Evolutionary conservation across 495 filamentous ascomycete species (phyloP), one percentile per base, ranked within the genome.

Genomic region (Tuber aestivum): DNA sequence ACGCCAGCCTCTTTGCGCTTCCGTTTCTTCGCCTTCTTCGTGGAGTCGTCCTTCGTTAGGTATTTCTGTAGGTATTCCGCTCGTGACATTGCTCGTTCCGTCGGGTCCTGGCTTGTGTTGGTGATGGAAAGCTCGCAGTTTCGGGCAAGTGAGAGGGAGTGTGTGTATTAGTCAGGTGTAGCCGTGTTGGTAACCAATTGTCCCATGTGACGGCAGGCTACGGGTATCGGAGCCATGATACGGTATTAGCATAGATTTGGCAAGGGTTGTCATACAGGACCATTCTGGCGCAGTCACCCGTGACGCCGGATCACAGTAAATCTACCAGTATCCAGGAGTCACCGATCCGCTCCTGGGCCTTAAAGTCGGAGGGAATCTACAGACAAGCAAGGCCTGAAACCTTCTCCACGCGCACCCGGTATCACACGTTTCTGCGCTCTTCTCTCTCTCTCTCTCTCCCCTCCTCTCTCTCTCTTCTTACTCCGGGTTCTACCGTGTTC

Each of bases 61-160:
- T 99, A 99, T 84, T 94, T 97, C 79, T 94, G 92, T 71, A 99
- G 91, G 84, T 98, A 99, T 84, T 90, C 89, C 41, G 94, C 91
- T 78, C 97, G 89, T 69, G 88, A 86, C 88, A 89, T 89, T 44
- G 72, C 77, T 76, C 27, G 50, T 32, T 70, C 48, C 2, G 37
- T 76, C 7, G 6, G 16, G 70, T 14, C 84, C 86, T 87, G 65
- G 69, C 79, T 73, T 71, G 16, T 45, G 42, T 41, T 41, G 0
- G 72, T n/a, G n/a, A 48, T 20, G 3, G 27, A 14, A 35, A 35
- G 12, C 56, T 65, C 14, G 50, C 1, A 16, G 10, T 61, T 61
- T 61, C 3, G 7, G 12, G 23, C n/a, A 27, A 61, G 7, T 1
- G 44, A 44, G 44, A 48, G 44, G 5, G n/a, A 6, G 14, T 27